Conservation (phyloP, 2,329 filamentous ascomycete species). For the Colletotrichum karsti region DNA sequence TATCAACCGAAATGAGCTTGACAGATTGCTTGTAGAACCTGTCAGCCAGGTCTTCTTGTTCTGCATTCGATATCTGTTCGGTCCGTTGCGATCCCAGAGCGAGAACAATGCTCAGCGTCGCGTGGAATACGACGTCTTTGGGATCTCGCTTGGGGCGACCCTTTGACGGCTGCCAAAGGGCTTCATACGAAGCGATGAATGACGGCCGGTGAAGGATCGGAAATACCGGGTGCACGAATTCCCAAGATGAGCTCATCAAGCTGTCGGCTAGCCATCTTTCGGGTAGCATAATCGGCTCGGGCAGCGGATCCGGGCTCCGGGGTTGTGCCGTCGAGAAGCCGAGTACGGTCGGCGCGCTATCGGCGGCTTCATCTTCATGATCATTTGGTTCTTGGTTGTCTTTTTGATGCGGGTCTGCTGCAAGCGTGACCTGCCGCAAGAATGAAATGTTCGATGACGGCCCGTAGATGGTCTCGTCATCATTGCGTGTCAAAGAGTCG, state of each 20-base stretch:
- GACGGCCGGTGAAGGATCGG: conserved; percentile 24
- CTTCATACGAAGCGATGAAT: conserved; percentile 22
- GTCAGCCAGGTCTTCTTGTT: conserved; percentile 28
- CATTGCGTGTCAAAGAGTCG: not conserved
- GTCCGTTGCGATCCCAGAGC: conserved; percentile 38
- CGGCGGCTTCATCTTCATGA: not conserved
- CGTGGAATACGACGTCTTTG: conserved; percentile 30
- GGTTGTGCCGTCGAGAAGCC: not conserved
- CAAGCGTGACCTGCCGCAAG: not conserved
- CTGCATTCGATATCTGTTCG: not conserved
- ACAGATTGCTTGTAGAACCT: conserved; percentile 38
- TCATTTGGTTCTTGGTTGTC: not conserved
- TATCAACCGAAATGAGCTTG: conserved; percentile 35
- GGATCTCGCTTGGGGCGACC: not conserved
- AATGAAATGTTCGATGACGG: not conserved
- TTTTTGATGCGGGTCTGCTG: not conserved
- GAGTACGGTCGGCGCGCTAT: not conserved
- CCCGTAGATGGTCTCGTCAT: not conserved
- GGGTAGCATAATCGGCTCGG: not conserved
- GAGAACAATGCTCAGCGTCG: conserved; percentile 39
- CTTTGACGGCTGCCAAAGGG: conserved; percentile 11
- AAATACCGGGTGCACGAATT: conserved; percentile 31
- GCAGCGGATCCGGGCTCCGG: not conserved
- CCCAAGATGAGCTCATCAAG: conserved; percentile 24
- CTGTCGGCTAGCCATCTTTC: conserved; percentile 15